Percentiles rank a stretch among this genome's conserved stretches.
These are phyloP conservation scores for Dioscorea zingiberensis DNA, from an alignment of 106 monocot genomes.

Conservation along the genomic window DNA sequence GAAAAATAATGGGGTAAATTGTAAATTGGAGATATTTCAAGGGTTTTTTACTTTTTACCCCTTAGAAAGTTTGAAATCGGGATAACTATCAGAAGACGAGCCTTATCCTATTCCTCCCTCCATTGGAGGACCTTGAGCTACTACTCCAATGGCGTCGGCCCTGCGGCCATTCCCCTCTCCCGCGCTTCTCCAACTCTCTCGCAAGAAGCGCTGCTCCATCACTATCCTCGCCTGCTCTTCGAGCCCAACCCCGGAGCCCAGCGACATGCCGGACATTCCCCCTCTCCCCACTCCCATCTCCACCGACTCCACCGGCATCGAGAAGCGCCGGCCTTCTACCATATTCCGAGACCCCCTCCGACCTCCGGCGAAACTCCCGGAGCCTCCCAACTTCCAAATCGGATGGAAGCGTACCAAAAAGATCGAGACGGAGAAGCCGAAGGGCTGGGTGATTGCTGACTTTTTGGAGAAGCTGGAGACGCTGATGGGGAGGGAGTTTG, in stretches of 20 bases:
- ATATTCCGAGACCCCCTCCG: slow-evolving; percentile 17
- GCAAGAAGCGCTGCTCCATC: not conserved
- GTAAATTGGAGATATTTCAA: no score
- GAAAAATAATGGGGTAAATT: no score
- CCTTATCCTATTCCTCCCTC: no score
- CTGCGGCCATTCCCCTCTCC: not conserved
- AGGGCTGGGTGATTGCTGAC: slow-evolving; percentile 69
- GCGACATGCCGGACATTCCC: slow-evolving; percentile 2
- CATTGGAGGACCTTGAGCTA: no score
- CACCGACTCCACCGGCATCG: slow-evolving; percentile 2
- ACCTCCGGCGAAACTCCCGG: slow-evolving; percentile 14
- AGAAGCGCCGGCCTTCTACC: slow-evolving; percentile 18
- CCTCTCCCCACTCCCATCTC: slow-evolving; percentile 5
- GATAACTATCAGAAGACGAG: no score
- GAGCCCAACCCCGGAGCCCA: not conserved
- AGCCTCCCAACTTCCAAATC: slow-evolving; percentile 81
- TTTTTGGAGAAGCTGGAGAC: slow-evolving; percentile 76
- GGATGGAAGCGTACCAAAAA: slow-evolving; percentile 81
- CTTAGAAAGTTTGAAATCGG: no score
- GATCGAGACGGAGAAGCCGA: slow-evolving; percentile 61
- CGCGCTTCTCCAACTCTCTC: not conserved
- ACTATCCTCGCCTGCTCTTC: slow-evolving; percentile 4
- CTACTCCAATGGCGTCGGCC: slow-evolving; percentile 14
- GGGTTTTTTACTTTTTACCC: no score
- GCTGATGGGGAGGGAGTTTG: slow-evolving; percentile 54